phyloP scores from a whole-genome alignment of 2,329 filamentous ascomycete genomes.

The Elsinoe necatrix region DNA sequence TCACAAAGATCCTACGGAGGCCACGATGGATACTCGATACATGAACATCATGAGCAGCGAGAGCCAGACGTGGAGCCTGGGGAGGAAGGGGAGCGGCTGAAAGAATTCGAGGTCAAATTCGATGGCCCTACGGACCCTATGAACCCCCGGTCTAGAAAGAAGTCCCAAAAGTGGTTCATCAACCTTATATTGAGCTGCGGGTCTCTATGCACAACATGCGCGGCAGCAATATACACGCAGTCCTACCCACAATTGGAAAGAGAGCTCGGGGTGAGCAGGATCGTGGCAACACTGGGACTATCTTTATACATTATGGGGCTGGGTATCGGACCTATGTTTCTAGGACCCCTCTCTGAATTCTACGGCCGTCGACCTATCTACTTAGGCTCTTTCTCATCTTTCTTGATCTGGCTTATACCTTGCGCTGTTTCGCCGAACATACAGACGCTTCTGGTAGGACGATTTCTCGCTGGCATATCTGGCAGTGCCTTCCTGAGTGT shows the following conservation, averaged over 20 bases:
- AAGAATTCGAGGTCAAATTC: constrained; percentile 63
- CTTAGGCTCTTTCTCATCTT: constrained; percentile 62
- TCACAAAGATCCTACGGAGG: constrained; percentile 24
- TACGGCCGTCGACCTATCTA: constrained; percentile 79
- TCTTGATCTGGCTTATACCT: constrained; percentile 67
- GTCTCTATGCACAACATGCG: constrained; percentile 75
- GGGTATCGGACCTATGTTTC: constrained; percentile 48
- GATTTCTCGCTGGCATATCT: constrained; percentile 69
- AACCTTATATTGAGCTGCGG: constrained; percentile 64
- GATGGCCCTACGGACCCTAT: constrained; percentile 64
- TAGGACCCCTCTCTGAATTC: constrained; percentile 50
- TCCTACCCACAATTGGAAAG: constrained; percentile 69
- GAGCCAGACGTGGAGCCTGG: constrained; percentile 8
- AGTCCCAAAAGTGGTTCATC: constrained; percentile 66
- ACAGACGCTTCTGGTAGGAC: constrained; percentile 65
- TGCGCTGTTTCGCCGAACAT: constrained; percentile 75
- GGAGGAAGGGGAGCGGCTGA: constrained; percentile 23
- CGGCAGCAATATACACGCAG: constrained; percentile 80
- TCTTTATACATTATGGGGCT: constrained; percentile 76
- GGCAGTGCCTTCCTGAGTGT: constrained; percentile 58
- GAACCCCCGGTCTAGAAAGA: constrained; percentile 61
- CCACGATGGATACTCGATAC: constrained; percentile 25
- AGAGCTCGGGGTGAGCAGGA: constrained; percentile 62
- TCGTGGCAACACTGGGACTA: constrained; percentile 71
- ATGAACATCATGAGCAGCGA: constrained; percentile 20